Evolutionary conservation across 441 rosid genomes (phyloP).

Genomic region (Dalechampia spathulata): DNA sequence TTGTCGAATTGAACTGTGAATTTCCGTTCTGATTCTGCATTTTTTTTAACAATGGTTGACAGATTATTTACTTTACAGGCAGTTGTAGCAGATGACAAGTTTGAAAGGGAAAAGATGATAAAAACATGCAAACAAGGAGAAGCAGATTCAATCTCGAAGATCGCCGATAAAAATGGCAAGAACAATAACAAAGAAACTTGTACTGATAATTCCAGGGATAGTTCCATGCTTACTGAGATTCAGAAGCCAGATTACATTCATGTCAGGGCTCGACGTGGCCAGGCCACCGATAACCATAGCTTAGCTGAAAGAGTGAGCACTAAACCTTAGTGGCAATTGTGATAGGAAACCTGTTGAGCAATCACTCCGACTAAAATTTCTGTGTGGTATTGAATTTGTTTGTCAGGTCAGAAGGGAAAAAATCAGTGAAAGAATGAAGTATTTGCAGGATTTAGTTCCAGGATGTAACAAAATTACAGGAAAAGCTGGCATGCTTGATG

Average conservation of each 20-base stretch:
- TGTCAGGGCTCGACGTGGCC: conserved; percentile 86
- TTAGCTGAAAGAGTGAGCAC: conserved; percentile 79
- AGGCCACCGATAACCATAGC: conserved; percentile 95
- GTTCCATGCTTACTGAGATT: conserved; percentile 48
- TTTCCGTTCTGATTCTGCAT: no score
- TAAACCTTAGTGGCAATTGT: no score
- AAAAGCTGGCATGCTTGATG: conserved; percentile 87
- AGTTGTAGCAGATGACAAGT: conserved; percentile 34
- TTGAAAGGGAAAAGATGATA: conserved; percentile 26
- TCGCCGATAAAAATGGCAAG: conserved; percentile 20
- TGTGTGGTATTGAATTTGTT: no score
- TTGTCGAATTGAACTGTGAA: no score
- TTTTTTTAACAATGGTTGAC: no score
- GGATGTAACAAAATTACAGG: conserved; percentile 78
- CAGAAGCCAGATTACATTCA: conserved; percentile 80
- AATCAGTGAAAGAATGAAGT: conserved; percentile 85
- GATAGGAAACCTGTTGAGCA: no score
- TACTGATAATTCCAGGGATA: conserved; percentile 42
- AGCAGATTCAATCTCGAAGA: conserved; percentile 33
- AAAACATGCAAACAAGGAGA: conserved; percentile 40
- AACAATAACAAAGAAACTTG: conserved; percentile 31
- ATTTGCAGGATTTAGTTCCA: conserved; percentile 74
- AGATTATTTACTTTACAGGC: conserved; percentile 21
- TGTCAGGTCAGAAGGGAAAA: conserved; percentile 82
- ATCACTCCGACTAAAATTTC: no score